These are phyloP conservation scores for Saturnispora sekii DNA, from an alignment of 805 yeast species.

Conservation along the genomic window DNA sequence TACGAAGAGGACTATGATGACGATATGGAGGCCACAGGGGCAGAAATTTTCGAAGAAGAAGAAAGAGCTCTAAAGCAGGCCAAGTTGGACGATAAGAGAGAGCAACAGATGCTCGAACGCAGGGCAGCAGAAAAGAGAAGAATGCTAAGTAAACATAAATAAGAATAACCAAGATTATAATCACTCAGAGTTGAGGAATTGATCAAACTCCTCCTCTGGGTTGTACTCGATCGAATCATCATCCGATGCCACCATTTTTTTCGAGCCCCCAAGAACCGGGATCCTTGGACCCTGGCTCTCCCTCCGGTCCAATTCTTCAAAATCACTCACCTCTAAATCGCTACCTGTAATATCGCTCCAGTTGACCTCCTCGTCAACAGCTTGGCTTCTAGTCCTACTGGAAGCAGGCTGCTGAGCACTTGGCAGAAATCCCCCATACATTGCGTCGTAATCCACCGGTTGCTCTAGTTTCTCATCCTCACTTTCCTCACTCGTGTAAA, in stretches of 20 bases:
- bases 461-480: constrained; percentile 7
- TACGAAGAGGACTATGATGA: constrained; percentile 40
- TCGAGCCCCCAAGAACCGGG: background rate
- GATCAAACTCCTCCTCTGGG: constrained; percentile 8
- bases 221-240: constrained; percentile 19
- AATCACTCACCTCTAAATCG: constrained; percentile 13
- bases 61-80: constrained; percentile 58
- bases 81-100: constrained; percentile 63
- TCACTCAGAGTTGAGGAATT: too few relatives aligned
- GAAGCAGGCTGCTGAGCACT: constrained; percentile 9
- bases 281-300: background rate
- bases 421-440: constrained; percentile 19
- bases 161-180: too few relatives aligned
- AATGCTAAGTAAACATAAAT: constrained; percentile 2
- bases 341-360: constrained; percentile 12
- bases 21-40: constrained; percentile 94
- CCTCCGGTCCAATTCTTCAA: constrained; percentile 6
- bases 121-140: constrained; percentile 34
- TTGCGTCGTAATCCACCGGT: constrained; percentile 9
- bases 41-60: constrained; percentile 81
- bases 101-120: constrained; percentile 48
- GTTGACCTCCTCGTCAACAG: background rate
- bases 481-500: constrained; percentile 21
- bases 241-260: background rate
- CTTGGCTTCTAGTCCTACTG: constrained; percentile 8